Evolutionary conservation across 129 eudicot species (phyloP).

Genomic region (carrot (Daucus carota)): DNA sequence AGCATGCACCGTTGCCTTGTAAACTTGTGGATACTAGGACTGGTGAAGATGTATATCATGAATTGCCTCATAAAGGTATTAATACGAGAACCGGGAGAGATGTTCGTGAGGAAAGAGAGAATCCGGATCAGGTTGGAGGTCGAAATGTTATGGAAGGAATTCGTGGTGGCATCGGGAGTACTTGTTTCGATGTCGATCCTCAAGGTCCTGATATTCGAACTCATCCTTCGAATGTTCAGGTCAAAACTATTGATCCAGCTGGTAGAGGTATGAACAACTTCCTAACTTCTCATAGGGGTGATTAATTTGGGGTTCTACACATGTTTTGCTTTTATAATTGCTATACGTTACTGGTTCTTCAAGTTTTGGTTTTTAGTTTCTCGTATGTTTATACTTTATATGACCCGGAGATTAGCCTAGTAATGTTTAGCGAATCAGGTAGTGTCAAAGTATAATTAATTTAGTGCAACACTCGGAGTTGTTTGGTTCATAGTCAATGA

Average conservation of each 20-base stretch:
- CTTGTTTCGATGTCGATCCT: slow-evolving; percentile 26
- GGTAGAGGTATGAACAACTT: slow-evolving; percentile 12
- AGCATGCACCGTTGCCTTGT: background rate
- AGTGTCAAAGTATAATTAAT: too few species aligned
- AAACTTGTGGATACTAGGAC: background rate
- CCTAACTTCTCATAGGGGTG: background rate
- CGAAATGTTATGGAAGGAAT: background rate
- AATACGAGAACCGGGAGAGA: background rate
- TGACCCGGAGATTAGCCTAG: too few species aligned
- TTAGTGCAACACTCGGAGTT: too few species aligned
- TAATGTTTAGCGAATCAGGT: too few species aligned
- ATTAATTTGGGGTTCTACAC: background rate
- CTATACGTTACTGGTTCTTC: background rate
- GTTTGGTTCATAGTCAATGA: too few species aligned
- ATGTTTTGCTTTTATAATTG: background rate
- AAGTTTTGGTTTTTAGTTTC: too few species aligned
- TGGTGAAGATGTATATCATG: background rate
- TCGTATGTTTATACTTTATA: too few species aligned
- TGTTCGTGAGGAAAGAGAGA: background rate
- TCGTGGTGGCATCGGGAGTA: background rate
- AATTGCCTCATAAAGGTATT: background rate
- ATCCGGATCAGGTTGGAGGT: background rate
- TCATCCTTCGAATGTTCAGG: slow-evolving; percentile 20
- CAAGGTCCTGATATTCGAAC: slow-evolving; percentile 14
- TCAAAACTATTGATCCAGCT: slow-evolving; percentile 33